Evolutionary conservation across 2,329 filamentous ascomycete genomes (phyloP).

Genomic region (Aspergillus tubingensis): DNA sequence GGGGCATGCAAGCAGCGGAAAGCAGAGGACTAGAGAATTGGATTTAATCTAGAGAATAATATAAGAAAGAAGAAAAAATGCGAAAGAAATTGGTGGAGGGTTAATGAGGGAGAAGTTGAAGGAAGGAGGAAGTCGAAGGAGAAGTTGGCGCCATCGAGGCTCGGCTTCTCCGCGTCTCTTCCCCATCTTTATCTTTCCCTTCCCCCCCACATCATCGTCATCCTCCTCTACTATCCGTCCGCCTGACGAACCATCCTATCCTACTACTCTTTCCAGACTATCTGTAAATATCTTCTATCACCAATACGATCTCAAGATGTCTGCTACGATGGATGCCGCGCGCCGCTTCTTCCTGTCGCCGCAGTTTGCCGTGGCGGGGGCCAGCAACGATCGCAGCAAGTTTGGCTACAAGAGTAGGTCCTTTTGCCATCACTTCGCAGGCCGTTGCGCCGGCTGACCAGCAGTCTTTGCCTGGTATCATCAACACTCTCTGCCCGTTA

Average conservation of each 20-base stretch:
- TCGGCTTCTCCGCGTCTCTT: constrained; percentile 2
- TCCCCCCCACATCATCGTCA: background rate
- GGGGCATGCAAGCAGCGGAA: constrained; percentile 43
- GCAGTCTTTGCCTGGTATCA: constrained; percentile 93
- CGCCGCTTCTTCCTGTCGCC: constrained; percentile 78
- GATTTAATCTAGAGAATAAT: constrained; percentile 14
- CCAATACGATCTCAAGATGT: background rate
- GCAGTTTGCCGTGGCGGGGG: constrained; percentile 84
- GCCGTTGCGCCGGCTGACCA: constrained; percentile 7
- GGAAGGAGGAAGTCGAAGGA: constrained; percentile 7
- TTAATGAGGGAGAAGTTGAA: background rate
- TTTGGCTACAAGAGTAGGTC: constrained; percentile 81
- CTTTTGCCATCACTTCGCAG: background rate
- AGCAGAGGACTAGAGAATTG: constrained; percentile 5
- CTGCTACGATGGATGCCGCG: constrained; percentile 52
- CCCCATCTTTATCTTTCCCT: background rate
- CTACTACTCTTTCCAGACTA: background rate
- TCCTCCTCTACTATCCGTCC: background rate
- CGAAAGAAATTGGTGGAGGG: background rate
- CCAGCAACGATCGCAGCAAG: constrained; percentile 79
- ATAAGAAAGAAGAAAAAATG: constrained; percentile 5
- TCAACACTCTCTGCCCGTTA: constrained; percentile 71
- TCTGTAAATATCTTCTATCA: too few species aligned
- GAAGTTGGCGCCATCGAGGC: background rate
- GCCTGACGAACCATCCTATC: background rate